Percentiles rank a stretch among this genome's conserved stretches.
These are phyloP conservation scores for Ophiostoma sp. DNA, from an alignment of 2,329 filamentous ascomycete genomes.

Conservation along the genomic window DNA sequence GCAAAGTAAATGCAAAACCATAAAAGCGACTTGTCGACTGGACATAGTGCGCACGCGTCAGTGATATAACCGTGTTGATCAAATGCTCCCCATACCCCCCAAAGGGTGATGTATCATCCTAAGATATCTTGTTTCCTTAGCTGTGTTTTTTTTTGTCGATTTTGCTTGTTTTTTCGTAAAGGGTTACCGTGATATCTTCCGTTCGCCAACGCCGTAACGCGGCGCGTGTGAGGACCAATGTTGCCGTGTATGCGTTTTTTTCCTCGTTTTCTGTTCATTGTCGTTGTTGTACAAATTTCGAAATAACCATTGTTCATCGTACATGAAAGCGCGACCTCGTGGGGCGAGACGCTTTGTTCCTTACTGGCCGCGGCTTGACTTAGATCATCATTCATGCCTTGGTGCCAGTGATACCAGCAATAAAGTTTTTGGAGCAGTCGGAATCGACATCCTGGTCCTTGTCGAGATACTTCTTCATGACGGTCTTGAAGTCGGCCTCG, in stretches of 20 bases:
- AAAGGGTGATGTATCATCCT: neutral
- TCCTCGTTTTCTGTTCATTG: neutral
- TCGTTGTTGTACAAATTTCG: constrained; percentile 5
- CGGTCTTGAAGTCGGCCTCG: constrained; percentile 78
- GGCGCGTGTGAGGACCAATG: neutral
- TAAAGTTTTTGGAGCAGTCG: constrained; percentile 14
- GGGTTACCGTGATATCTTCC: neutral
- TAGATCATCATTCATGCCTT: neutral
- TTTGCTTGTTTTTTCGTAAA: neutral
- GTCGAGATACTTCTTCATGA: constrained; percentile 61
- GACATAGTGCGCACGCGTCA: constrained; percentile 10
- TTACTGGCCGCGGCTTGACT: neutral
- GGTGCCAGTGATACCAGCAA: constrained; percentile 10
- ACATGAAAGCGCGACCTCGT: neutral
- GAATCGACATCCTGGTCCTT: constrained; percentile 31
- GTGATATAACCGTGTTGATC: constrained; percentile 15
- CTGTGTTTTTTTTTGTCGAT: neutral
- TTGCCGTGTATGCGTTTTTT: constrained; percentile 5
- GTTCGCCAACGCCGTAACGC: neutral
- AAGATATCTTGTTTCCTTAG: neutral
- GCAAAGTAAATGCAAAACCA: neutral
- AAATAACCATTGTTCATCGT: neutral
- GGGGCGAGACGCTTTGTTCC: neutral
- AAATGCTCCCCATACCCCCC: constrained; percentile 5
- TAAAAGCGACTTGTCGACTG: constrained; percentile 10